Evolutionary conservation across 2,329 filamentous ascomycete species (phyloP), one percentile per base, ranked within the genome.

Genomic region (Colletotrichum sp.): DNA sequence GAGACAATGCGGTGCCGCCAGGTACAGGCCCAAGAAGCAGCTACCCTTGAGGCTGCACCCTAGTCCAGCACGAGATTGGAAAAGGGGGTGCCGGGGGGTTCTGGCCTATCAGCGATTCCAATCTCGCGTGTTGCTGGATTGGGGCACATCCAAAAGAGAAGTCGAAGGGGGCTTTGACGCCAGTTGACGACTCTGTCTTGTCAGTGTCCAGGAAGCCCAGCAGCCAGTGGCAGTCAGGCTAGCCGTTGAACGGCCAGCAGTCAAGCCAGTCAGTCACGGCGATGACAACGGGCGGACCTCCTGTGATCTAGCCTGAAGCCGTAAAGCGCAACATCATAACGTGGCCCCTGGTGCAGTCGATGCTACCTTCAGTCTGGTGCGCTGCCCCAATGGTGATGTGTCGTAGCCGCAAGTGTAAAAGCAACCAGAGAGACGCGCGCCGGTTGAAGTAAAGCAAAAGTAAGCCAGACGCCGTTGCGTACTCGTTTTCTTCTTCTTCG

Each of bases 1-100:
- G 71, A 71, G 75, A 76, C 75, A 68, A 55, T 75, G 75, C 75
- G 65, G 60, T 75, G 52, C 71, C 75, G 71, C 71, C 24, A 74
- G 57, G 75, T 76, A 76, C 72, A 76, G 62, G 72, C 59, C n/a
- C 55, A 21, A 55, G 71, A 75, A 30, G 74, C 74, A 39, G 36
- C 71, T 75, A 76, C 75, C 66, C 75, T 52, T 76, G 75, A 66
- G 71, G 75, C 75, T 63, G 52, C 55, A 63, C 36, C 75, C 62
- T 75, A 68, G 63, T 39, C 67, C 67, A 68, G 71, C 72, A 63
- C 66, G 71, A 76, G 60, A 76, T 76, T 76, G 75, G 49, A 76
- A 76, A 76, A 76, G 75, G 75, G 72, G 75, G 52, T 55, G 67
- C 72, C 28, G 65, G 74, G 71, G 69, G 32, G 28, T 15, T 39